Evolutionary conservation across 2,329 filamentous ascomycete genomes (phyloP).

Genomic region (Cladophialophora exuberans): DNA sequence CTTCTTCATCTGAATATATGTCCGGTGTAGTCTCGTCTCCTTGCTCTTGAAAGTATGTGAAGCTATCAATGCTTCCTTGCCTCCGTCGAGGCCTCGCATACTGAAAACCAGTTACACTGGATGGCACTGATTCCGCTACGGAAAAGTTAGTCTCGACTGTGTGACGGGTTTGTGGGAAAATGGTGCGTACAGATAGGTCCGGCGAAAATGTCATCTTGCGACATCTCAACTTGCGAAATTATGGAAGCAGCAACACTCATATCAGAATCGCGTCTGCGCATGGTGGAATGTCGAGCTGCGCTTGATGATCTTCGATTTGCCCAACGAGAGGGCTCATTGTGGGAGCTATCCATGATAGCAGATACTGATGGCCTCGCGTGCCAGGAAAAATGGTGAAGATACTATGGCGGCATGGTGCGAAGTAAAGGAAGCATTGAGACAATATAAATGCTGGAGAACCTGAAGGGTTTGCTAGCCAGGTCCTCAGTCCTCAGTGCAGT

Average conservation of each 20-base stretch:
- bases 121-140: constrained; percentile 93
- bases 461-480: too few relatives aligned
- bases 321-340: constrained; percentile 34
- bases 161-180: too few relatives aligned
- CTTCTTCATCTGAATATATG: constrained; percentile 51
- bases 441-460: too few relatives aligned
- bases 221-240: constrained; percentile 97
- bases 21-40: constrained; percentile 67
- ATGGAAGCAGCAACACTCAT: constrained; percentile 66
- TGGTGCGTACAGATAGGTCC: constrained; percentile 63
- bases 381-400: not conserved
- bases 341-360: constrained; percentile 33
- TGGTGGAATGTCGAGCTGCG: constrained; percentile 5
- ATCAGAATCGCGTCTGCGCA: constrained; percentile 71
- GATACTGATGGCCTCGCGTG: constrained; percentile 4
- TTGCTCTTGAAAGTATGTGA: constrained; percentile 80
- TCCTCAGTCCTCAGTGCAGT: too few relatives aligned
- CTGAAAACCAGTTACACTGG: constrained; percentile 86
- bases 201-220: constrained; percentile 92
- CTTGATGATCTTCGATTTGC: not conserved
- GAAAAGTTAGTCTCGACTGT: constrained; percentile 1
- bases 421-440: too few relatives aligned
- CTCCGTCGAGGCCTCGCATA: constrained; percentile 75
- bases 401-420: too few relatives aligned
- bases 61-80: constrained; percentile 78